Base-by-base conservation (phyloP, 2,329 filamentous ascomycete species). In the Fusarium oxysporum region DNA sequence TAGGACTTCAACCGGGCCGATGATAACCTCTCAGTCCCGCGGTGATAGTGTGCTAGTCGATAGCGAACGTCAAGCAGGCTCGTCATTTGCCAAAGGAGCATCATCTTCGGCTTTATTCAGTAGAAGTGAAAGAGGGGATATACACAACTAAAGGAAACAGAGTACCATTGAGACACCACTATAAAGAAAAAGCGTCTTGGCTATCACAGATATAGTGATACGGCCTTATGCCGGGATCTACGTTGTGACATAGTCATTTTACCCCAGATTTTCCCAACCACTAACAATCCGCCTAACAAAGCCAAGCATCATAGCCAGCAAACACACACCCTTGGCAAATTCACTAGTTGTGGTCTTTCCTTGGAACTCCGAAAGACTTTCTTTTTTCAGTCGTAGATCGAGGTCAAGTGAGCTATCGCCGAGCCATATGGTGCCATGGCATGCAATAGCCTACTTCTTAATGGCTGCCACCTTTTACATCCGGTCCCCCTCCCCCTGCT, bases 1-100 rank as follows among this genome's bases (percentile, higher is more conserved):
- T 81, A 81, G 0, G 85, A 87, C 56, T 85, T 88, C 54, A 87
- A 87, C 75, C 82, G 85, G 25, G 78, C 82, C 64, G 81, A 87
- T 62, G 83, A 87, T 54, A 79, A 80, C 58, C 86, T 85, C 82
- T 12, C 86, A 76, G 44, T 68, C 82, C 25, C 81, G 82, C 7
- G 87, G 86, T 1, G 89, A 89, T 66, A 82, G 82, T 58, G 66
- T 75, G 11, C 58, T 79, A 16, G 65, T 78, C 16, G 11, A 23
- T 0, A 5, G 6, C 8, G 16, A 50, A 8, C 21, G 30, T 23
- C n/a, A 11, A 25, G 2, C 17, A 14, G n/a, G 12, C 3, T 25
- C 17, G 14, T n/a, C 16, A 35, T 2, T 14, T 23, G 3, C 8
- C 5, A 19, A 51, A 13, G 11, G 17, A 51, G 8, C 17, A 19